These are phyloP conservation scores for Candida anglica DNA, from an alignment of 805 yeast species.

Conservation along the genomic window DNA sequence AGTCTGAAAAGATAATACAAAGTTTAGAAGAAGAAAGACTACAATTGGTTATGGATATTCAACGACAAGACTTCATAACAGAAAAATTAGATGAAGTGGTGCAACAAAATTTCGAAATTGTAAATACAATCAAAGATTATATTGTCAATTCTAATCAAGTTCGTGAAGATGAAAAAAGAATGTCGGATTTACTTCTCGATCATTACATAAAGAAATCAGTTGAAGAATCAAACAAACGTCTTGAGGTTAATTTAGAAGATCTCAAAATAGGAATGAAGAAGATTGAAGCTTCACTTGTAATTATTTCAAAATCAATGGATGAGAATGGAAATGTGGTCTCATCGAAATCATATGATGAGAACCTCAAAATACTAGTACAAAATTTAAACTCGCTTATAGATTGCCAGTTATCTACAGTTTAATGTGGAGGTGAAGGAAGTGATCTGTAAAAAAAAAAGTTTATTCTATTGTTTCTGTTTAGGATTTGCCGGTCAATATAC, in stretches of 20 bases:
- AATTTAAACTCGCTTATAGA: no score
- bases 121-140: conserved; percentile 29
- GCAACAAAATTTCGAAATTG: conserved; percentile 28
- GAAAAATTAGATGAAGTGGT: conserved; percentile 29
- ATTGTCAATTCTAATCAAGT: conserved; percentile 17
- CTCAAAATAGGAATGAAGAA: conserved; percentile 4
- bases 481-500: no score
- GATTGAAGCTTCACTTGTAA: no score
- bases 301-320: no score
- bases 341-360: no score
- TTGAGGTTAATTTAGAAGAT: conserved; percentile 1
- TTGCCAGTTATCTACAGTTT: no score
- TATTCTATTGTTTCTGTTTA: no score
- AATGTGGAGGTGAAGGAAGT: no score
- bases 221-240: conserved; percentile 1
- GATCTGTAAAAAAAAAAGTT: no score
- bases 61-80: conserved; percentile 30
- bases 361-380: no score
- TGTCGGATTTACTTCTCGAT: conserved; percentile 8
- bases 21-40: conserved; percentile 26
- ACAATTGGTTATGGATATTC: conserved; percentile 33
- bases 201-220: conserved; percentile 11
- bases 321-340: no score
- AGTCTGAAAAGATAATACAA: conserved; percentile 9
- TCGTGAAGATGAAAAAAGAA: conserved; percentile 11